A percentile compares a stretch with the other conserved stretches of the same genome.
These are phyloP conservation scores for Stemphylium beticola DNA, from an alignment of 2,329 filamentous ascomycete genomes.

Conservation along the genomic window DNA sequence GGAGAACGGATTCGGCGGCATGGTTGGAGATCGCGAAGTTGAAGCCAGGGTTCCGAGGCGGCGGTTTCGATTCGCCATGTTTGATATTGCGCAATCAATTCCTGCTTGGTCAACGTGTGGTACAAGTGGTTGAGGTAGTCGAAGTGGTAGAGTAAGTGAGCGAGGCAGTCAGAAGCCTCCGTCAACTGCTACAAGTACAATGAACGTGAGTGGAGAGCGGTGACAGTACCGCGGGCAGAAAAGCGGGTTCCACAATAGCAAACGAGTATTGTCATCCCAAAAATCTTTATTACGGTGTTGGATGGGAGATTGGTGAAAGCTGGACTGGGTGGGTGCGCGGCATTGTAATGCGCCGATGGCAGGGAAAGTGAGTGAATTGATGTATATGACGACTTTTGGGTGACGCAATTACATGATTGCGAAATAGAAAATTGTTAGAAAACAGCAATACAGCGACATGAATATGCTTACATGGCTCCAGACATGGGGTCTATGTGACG, in stretches of 20 bases:
- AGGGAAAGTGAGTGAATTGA: too few species aligned
- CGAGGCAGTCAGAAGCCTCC: neutral
- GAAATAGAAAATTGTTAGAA: too few species aligned
- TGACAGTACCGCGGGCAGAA: neutral
- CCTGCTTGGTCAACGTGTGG: neutral
- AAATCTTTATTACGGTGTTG: neutral
- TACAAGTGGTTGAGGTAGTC: too few species aligned
- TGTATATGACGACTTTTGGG: too few species aligned
- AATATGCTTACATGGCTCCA: too few species aligned
- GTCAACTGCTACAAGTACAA: neutral
- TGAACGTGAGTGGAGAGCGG: neutral
- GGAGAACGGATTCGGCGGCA: too few species aligned
- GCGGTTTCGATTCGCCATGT: neutral
- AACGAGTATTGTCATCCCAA: neutral
- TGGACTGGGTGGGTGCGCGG: neutral
- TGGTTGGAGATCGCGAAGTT: too few species aligned
- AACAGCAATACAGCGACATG: too few species aligned
- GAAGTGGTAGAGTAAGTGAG: neutral
- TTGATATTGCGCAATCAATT: neutral
- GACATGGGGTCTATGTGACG: too few species aligned
- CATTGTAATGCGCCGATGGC: too few species aligned
- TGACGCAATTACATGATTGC: too few species aligned
- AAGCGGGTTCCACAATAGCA: neutral
- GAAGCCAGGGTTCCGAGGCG: neutral
- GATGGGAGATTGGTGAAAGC: neutral